phyloP scores from a whole-genome alignment of 768 basidiomycete species.

The Paxillus rubicundulus region DNA sequence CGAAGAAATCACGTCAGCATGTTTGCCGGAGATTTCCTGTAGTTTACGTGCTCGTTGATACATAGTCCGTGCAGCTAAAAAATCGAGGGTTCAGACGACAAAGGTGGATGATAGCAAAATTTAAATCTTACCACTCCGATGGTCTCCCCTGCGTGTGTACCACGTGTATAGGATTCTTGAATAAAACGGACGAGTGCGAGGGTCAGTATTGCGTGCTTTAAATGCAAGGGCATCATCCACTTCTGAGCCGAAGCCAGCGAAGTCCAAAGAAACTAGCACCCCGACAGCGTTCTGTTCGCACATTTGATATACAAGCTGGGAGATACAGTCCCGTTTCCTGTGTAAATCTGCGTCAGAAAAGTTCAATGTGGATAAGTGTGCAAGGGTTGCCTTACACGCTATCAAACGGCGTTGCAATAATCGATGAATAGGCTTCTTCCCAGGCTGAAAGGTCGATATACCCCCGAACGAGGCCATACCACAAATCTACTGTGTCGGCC shows the following conservation, averaged over 20 bases:
- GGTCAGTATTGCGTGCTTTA: slow-evolving; percentile 92
- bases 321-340: slow-evolving; percentile 81
- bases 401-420: slow-evolving; percentile 73
- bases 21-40: slow-evolving; percentile 39
- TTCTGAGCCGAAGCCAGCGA: slow-evolving; percentile 79
- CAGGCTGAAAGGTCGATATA: slow-evolving; percentile 70
- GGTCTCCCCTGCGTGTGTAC: slow-evolving; percentile 85
- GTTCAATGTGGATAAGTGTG: slow-evolving; percentile 5
- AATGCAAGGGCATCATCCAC: slow-evolving; percentile 87
- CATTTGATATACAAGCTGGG: slow-evolving; percentile 85
- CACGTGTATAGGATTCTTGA: slow-evolving; percentile 92
- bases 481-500: slow-evolving; percentile 63
- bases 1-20: slow-evolving; percentile 39
- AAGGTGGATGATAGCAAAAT: slow-evolving; percentile 5
- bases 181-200: slow-evolving; percentile 80
- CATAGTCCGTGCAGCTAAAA: slow-evolving; percentile 84
- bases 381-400: slow-evolving; percentile 60
- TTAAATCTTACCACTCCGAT: slow-evolving; percentile 74
- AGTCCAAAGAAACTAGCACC: slow-evolving; percentile 76
- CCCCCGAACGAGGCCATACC: slow-evolving; percentile 76
- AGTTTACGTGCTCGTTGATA: slow-evolving; percentile 87
- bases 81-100: slow-evolving; percentile 25
- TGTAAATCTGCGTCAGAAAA: slow-evolving; percentile 9
- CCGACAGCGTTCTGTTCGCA: slow-evolving; percentile 86
- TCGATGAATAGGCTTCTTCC: slow-evolving; percentile 82